Conservation (phyloP, 2,329 filamentous ascomycete species). For the Trichophyton equinum region DNA sequence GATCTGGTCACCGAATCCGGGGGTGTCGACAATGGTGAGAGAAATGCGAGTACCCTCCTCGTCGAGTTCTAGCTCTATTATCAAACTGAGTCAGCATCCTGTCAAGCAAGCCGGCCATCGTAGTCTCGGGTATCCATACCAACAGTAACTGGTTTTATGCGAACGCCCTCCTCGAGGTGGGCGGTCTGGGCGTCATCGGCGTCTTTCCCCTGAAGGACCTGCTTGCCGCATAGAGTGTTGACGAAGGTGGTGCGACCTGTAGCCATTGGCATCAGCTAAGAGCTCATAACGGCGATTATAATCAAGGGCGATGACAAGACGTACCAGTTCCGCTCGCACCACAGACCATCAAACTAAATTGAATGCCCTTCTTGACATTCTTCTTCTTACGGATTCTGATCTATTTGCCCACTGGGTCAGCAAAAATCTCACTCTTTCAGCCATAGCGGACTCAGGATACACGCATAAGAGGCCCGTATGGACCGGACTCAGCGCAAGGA, state of each 20-base stretch:
- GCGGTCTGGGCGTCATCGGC: slow-evolving; percentile 79
- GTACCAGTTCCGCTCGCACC: slow-evolving; percentile 95
- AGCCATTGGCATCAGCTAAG: slow-evolving; percentile 11
- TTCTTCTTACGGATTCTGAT: slow-evolving; percentile 99
- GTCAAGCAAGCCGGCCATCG: slow-evolving; percentile 11
- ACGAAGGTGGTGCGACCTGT: slow-evolving; percentile 94
- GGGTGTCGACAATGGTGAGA: slow-evolving; percentile 95
- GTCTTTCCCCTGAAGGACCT: slow-evolving; percentile 82
- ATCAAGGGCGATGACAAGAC: slow-evolving; percentile 9
- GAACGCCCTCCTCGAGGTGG: slow-evolving; percentile 90
- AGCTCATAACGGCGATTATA: slow-evolving; percentile 9
- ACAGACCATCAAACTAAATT: slow-evolving; percentile 99
- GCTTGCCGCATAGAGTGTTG: slow-evolving; percentile 96
- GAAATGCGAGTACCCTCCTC: slow-evolving; percentile 98
- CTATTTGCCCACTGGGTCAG: slow-evolving; percentile 29
- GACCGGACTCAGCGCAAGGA: not conserved
- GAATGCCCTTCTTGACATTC: slow-evolving; percentile 99
- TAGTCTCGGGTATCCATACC: slow-evolving; percentile 46
- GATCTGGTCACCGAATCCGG: slow-evolving; percentile 96
- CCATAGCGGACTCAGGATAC: not conserved
- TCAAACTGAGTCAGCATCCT: slow-evolving; percentile 20
- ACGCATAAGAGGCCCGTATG: not conserved
- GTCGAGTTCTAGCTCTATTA: slow-evolving; percentile 76
- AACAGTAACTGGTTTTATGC: slow-evolving; percentile 97
- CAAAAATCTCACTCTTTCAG: not conserved